These are phyloP conservation scores for Cardiospermum halicacabum DNA, from an alignment of 345 rosid genomes.

Conservation along the genomic window DNA sequence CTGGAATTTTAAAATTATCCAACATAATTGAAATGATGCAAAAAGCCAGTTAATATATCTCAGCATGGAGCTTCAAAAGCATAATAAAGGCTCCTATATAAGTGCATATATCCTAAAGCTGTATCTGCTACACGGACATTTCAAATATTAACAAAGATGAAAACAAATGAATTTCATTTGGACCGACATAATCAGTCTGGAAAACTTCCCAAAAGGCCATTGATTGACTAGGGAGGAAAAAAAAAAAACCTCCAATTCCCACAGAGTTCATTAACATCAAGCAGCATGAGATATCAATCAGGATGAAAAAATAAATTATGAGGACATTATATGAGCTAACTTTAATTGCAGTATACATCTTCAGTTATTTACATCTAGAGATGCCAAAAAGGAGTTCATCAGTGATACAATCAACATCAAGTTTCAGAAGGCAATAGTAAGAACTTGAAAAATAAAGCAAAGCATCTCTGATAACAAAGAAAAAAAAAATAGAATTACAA, in stretches of 20 bases:
- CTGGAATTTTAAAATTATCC: background rate
- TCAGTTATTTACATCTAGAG: background rate
- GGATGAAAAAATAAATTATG: background rate
- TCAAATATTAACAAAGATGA: background rate
- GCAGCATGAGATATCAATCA: background rate
- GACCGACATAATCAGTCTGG: no score
- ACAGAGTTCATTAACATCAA: no score
- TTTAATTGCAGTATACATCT: no score
- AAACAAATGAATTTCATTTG: background rate
- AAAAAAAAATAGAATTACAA: background rate
- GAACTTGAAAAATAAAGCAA: background rate
- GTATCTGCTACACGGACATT: background rate
- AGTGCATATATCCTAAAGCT: background rate
- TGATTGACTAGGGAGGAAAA: no score
- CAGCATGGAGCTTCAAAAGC: background rate
- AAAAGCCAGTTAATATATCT: background rate
- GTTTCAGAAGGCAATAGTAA: constrained; percentile 4
- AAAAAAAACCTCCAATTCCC: no score
- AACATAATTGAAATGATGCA: background rate
- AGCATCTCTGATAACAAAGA: constrained; percentile 4
- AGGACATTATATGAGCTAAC: background rate
- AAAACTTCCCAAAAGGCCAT: no score
- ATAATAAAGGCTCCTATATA: background rate
- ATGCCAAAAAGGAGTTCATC: background rate
- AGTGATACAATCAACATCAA: background rate